Percentiles rank a stretch among this genome's conserved stretches.
Evolutionary conservation across 1,139 yeast species (phyloP).

Genomic region (Geotrichum klebahnii): DNA sequence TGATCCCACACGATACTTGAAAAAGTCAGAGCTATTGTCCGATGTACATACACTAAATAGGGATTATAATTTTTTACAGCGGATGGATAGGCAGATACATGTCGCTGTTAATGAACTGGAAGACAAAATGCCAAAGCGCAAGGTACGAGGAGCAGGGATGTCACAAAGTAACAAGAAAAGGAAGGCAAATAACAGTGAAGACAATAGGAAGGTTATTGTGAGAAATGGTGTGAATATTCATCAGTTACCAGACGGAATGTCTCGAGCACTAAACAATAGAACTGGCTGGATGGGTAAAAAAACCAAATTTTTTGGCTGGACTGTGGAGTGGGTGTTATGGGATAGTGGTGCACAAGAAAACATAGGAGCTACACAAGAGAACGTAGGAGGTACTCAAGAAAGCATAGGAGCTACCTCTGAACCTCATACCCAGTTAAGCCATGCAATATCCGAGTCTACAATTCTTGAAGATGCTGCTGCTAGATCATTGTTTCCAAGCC

Average conservation of each 20-base stretch:
- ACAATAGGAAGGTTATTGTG: constrained; percentile 18
- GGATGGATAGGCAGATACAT: constrained; percentile 55
- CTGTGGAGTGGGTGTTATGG: constrained; percentile 62
- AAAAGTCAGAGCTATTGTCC: constrained; percentile 43
- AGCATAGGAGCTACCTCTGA: no score
- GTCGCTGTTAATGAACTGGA: constrained; percentile 25
- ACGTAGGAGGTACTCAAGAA: no score
- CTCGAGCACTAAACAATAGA: constrained; percentile 60
- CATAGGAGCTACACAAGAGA: no score
- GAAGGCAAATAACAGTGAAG: constrained; percentile 7
- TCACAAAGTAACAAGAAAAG: constrained; percentile 6
- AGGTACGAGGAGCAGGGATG: constrained; percentile 15
- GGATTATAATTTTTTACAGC: constrained; percentile 73
- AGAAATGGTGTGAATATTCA: constrained; percentile 51
- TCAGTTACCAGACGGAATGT: constrained; percentile 70
- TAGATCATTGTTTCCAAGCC: constrained; percentile 1
- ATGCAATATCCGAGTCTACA: constrained; percentile 17
- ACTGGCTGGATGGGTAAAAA: constrained; percentile 68
- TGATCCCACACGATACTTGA: constrained; percentile 58
- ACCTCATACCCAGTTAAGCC: background rate
- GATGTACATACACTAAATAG: constrained; percentile 55
- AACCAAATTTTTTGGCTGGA: constrained; percentile 63
- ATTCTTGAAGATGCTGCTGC: constrained; percentile 10
- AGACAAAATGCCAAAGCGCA: constrained; percentile 17
- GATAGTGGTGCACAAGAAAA: constrained; percentile 3